These are phyloP conservation scores for Coniochaeta sp. DNA, from an alignment of 2,329 filamentous ascomycete species.

Conservation along the genomic window DNA sequence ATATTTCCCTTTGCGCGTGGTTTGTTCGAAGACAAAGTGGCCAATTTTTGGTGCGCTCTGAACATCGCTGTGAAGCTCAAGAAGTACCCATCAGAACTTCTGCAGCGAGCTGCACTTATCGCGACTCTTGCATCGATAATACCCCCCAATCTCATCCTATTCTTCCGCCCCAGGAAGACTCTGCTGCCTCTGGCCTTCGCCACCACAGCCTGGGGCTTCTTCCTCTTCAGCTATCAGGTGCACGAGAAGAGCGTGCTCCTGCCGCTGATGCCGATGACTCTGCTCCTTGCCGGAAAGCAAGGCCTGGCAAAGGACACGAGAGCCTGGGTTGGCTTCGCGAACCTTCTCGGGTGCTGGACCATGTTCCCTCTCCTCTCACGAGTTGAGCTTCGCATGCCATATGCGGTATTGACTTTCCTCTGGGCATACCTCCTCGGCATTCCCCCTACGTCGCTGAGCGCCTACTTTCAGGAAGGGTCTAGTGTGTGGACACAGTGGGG, in stretches of 20 bases:
- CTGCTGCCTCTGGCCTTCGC: slow-evolving; percentile 76
- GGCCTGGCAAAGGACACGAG: slow-evolving; percentile 71
- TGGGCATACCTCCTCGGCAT: slow-evolving; percentile 91
- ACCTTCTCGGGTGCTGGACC: slow-evolving; percentile 83
- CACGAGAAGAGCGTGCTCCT: slow-evolving; percentile 96
- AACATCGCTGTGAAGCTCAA: slow-evolving; percentile 87
- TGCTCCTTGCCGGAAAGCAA: slow-evolving; percentile 71
- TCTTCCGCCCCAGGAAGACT: slow-evolving; percentile 68
- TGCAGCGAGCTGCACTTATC: slow-evolving; percentile 69
- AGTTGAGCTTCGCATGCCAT: slow-evolving; percentile 78
- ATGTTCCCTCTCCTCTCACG: slow-evolving; percentile 86
- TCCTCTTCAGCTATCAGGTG: slow-evolving; percentile 95
- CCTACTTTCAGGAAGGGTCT: slow-evolving; percentile 52
- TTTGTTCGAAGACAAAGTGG: slow-evolving; percentile 96
- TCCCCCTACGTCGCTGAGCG: slow-evolving; percentile 65
- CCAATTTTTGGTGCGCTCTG: slow-evolving; percentile 93
- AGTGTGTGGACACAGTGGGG: slow-evolving; percentile 44
- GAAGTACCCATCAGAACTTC: slow-evolving; percentile 59
- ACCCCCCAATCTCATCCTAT: slow-evolving; percentile 72
- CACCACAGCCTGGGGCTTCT: slow-evolving; percentile 90
- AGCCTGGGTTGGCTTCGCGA: slow-evolving; percentile 94
- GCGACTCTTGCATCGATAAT: slow-evolving; percentile 71
- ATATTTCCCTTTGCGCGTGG: slow-evolving; percentile 95
- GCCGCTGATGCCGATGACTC: slow-evolving; percentile 86
- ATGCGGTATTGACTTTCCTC: slow-evolving; percentile 73